Evolutionary conservation across 441 rosid genomes (phyloP), one percentile per base, ranked within the genome.

Genomic region (Viola pubescens): DNA sequence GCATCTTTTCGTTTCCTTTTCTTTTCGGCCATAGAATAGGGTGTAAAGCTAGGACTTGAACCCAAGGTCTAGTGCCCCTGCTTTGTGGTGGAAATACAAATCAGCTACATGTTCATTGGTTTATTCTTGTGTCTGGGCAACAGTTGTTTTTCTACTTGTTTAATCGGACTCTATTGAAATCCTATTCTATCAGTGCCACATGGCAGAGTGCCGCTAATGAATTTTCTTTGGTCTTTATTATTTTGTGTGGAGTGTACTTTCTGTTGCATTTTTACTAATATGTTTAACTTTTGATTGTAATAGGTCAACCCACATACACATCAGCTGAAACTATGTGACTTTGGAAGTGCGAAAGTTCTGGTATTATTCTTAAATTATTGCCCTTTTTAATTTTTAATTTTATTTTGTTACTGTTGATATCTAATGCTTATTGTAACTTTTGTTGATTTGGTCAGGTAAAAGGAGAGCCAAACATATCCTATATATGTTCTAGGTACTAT

Each of bases 311-410:
- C 97, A 26, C 97, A 92, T 60, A 89, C 95, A 9, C 98, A 91
- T 71, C 98, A 89, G 82, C 77, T 91, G 69, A 91, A 91, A 71
- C 74, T 91, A 5, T 89, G 97, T 0, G 98, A 91, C 71, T 91
- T 91, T 72, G 98, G 98, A 65, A 91, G 98, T 66, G 98, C 98
- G 0, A 91, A 91, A 91, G 88, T 91, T 57, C 76, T 91, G 98
- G 98, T 91, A 57, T 47, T 39, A 12, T 52, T 50, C 34, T 59
- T 10, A n/a, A 19, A 49, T 7, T 59, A 14, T 12, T 16, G 5
- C 0, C 4, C 26, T 56, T 12, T 51, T 59, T 37, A 19, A 37
- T 2, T n/a, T 2, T 7, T n/a, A 13, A 5, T 46, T 7, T 47
- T 46, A 7, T 8, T n/a, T 12, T 14, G 39, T 19, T 19, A 50